These are phyloP conservation scores for Gelatoporia subvermispora DNA, from an alignment of 768 basidiomycete genomes.

Conservation along the genomic window DNA sequence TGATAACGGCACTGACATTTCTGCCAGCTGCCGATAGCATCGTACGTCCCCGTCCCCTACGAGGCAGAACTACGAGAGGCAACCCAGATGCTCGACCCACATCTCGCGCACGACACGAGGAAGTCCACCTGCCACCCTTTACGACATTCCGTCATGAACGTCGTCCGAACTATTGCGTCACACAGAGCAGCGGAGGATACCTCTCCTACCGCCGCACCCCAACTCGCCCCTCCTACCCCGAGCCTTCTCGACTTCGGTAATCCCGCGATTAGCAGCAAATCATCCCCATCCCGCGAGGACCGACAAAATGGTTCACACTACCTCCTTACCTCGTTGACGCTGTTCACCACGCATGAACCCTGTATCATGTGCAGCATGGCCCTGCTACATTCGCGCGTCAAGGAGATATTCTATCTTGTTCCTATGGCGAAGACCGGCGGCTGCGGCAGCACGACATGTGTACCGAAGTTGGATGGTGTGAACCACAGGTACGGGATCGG, in stretches of 20 bases:
- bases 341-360: conserved; percentile 94
- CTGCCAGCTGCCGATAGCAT: conserved; percentile 67
- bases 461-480: conserved; percentile 78
- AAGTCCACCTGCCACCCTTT: conserved; percentile 67
- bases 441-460: conserved; percentile 69
- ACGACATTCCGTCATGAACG: conserved; percentile 79
- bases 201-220: conserved; percentile 1
- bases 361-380: conserved; percentile 99
- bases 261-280: background rate
- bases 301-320: conserved; percentile 70
- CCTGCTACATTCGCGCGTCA: conserved; percentile 89
- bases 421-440: conserved; percentile 81
- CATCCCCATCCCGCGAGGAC: background rate
- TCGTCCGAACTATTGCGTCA: conserved; percentile 63
- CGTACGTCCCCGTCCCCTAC: conserved; percentile 58
- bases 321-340: conserved; percentile 74
- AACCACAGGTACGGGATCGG: conserved; percentile 85
- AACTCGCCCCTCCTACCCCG: conserved; percentile 4
- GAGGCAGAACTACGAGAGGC: conserved; percentile 22
- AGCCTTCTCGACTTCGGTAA: conserved; percentile 8
- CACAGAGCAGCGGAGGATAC: conserved; percentile 26
- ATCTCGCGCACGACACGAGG: conserved; percentile 70
- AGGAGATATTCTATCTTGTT: conserved; percentile 71
- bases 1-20: background rate
- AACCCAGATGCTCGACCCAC: conserved; percentile 24